A percentile compares a stretch with the other conserved stretches of the same genome.
These are phyloP conservation scores for Kickxella alabastrina DNA, from an alignment of 192 early-diverging fungal genomes.

Conservation along the genomic window DNA sequence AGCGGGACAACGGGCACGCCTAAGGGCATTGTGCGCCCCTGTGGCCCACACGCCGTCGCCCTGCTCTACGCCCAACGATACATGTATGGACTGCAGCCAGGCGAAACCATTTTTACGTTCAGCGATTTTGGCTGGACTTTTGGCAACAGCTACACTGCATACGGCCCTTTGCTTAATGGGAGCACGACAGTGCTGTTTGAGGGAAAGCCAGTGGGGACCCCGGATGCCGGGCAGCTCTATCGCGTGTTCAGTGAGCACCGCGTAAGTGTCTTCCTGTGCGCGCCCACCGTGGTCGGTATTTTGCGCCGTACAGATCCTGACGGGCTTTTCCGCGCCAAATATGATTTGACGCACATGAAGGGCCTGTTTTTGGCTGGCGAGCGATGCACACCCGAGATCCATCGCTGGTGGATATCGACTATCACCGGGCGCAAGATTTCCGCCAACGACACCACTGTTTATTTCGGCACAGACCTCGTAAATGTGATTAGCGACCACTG, in stretches of 20 bases:
- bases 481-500: slow-evolving; percentile 76
- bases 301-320: slow-evolving; percentile 74
- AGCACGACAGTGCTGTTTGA: slow-evolving; percentile 79
- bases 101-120: slow-evolving; percentile 75
- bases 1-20: slow-evolving; percentile 75
- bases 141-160: slow-evolving; percentile 79
- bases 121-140: slow-evolving; percentile 89
- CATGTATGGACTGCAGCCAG: slow-evolving; percentile 67
- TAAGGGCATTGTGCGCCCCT: slow-evolving; percentile 57
- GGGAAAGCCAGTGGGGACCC: slow-evolving; percentile 79
- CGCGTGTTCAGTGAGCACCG: slow-evolving; percentile 73
- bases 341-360: slow-evolving; percentile 61
- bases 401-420: slow-evolving; percentile 53
- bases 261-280: slow-evolving; percentile 72
- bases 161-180: slow-evolving; percentile 75
- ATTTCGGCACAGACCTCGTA: slow-evolving; percentile 25
- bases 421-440: slow-evolving; percentile 28
- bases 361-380: slow-evolving; percentile 79
- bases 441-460: slow-evolving; percentile 6
- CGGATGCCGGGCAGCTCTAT: slow-evolving; percentile 78
- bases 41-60: slow-evolving; percentile 71
- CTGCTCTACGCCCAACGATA: slow-evolving; percentile 66
- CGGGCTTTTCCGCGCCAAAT: slow-evolving; percentile 52
- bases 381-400: slow-evolving; percentile 75
- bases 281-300: slow-evolving; percentile 83